phyloP scores from a whole-genome alignment of 2,329 filamentous ascomycete species.

The Trichoderma asperellum region DNA sequence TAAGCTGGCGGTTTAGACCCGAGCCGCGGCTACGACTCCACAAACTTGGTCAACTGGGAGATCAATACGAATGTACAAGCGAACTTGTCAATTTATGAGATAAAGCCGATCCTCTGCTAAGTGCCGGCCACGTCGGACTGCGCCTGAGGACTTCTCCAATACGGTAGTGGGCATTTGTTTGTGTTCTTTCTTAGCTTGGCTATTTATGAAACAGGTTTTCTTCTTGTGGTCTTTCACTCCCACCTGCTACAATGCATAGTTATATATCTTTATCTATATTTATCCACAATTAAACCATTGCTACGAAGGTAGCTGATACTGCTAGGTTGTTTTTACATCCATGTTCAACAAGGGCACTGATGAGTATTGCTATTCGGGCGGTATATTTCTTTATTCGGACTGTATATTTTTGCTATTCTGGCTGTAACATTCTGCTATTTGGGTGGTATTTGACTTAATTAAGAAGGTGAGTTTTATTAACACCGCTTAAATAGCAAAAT shows the following conservation, averaged over 20 bases:
- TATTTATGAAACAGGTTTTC: background rate
- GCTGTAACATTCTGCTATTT: background rate
- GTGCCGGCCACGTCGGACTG: background rate
- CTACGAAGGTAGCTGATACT: too few relatives aligned
- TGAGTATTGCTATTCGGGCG: background rate
- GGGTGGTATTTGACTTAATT: background rate
- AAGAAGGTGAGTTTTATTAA: background rate
- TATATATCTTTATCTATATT: background rate
- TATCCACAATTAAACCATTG: too few relatives aligned
- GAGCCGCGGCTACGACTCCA: background rate
- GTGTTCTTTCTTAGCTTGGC: too few relatives aligned
- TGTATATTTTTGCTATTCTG: background rate
- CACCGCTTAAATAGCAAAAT: background rate
- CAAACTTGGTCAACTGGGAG: background rate
- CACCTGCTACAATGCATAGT: background rate
- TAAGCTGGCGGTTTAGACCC: background rate
- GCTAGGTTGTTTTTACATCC: too few relatives aligned
- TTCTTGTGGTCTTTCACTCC: background rate
- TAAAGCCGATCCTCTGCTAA: background rate
- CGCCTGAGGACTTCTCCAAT: background rate
- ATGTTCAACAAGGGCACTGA: background rate
- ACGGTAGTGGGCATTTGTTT: background rate
- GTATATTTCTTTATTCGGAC: background rate
- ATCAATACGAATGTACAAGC: background rate
- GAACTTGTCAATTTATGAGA: background rate